Evolutionary conservation across 140 eudicot genomes (phyloP).

Genomic region (Senecio squalidus): DNA sequence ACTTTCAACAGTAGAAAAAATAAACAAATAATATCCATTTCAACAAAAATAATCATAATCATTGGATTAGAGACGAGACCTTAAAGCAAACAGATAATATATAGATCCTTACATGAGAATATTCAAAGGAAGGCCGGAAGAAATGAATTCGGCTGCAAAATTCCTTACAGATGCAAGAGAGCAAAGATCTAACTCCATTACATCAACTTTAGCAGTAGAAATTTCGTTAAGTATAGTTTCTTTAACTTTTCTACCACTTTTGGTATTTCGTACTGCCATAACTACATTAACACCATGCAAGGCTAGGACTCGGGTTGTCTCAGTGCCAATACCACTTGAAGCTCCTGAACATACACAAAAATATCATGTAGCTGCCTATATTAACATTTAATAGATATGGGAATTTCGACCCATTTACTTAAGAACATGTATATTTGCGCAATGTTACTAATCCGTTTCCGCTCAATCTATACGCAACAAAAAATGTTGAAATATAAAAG

Average conservation of each 20-base stretch:
- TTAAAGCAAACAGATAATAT: no score
- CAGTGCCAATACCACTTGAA: slow-evolving; percentile 68
- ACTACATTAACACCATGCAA: slow-evolving; percentile 64
- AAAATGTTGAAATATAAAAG: neutral
- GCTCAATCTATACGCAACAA: neutral
- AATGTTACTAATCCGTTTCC: neutral
- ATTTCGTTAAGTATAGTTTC: slow-evolving; percentile 26
- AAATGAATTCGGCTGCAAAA: slow-evolving; percentile 37
- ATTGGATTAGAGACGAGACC: no score
- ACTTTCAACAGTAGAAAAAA: slow-evolving; percentile 14
- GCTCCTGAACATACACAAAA: slow-evolving; percentile 43
- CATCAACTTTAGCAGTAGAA: slow-evolving; percentile 39
- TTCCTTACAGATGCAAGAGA: slow-evolving; percentile 36
- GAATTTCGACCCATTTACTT: neutral
- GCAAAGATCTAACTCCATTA: slow-evolving; percentile 45
- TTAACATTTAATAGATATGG: neutral
- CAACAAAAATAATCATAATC: no score
- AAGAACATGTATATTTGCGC: neutral
- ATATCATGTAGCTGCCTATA: neutral
- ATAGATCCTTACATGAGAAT: slow-evolving; percentile 36
- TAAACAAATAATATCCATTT: neutral
- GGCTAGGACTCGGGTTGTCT: slow-evolving; percentile 66
- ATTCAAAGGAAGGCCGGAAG: slow-evolving; percentile 51
- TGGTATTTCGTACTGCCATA: slow-evolving; percentile 54
- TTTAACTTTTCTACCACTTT: slow-evolving; percentile 25